Evolutionary conservation across 2,329 filamentous ascomycete genomes (phyloP), one percentile per base, ranked within the genome.

Genomic region (Chaetomiaceae sp.): DNA sequence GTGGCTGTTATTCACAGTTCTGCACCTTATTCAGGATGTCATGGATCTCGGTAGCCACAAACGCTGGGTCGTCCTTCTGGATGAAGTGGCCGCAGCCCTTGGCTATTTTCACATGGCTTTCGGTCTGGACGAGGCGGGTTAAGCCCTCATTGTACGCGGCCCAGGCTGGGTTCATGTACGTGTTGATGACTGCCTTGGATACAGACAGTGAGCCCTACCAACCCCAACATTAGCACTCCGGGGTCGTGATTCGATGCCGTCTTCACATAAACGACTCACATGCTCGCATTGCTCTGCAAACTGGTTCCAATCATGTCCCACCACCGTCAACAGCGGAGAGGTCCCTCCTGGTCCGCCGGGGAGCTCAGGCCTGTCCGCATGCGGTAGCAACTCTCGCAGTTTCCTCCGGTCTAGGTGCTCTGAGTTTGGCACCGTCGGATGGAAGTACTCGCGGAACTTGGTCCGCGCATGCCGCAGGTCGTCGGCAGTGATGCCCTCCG

Each of bases 151-250:
- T 82, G 58, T 82, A 84, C 27, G 44, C 56, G 3, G 72, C 67
- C 80, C 80, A 84, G 2, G 69, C 70, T 0, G 78, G 74, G 51
- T 82, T 81, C 46, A 76, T 61, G 60, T 80, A 83, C 9, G 66
- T 67, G 59, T 74, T 75, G 0, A 75, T 75, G 32, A 80, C 60
- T 3, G 59, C 58, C 46, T 63, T 62, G 2, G 66, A 62, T 29
- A 67, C 66, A 10, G 61, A 54, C 57, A 70, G 58, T 5, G 63
- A 58, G 34, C 67, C 65, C 54, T 55, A n/a, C n/a, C 11, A 4
- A 13, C 4, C 14, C 14, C 13, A 6, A 5, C 27, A 27, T 53
- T 20, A 53, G 46, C 25, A 21, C 13, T 3, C 3, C 16, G 2
- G n/a, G n/a, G n/a, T n/a, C n/a, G n/a, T n/a, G n/a, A n/a, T n/a